A percentile compares a stretch with the other conserved stretches of the same genome.
Conservation (phyloP, 352 stramenopile species). For the Phytophthora ohioensis region DNA sequence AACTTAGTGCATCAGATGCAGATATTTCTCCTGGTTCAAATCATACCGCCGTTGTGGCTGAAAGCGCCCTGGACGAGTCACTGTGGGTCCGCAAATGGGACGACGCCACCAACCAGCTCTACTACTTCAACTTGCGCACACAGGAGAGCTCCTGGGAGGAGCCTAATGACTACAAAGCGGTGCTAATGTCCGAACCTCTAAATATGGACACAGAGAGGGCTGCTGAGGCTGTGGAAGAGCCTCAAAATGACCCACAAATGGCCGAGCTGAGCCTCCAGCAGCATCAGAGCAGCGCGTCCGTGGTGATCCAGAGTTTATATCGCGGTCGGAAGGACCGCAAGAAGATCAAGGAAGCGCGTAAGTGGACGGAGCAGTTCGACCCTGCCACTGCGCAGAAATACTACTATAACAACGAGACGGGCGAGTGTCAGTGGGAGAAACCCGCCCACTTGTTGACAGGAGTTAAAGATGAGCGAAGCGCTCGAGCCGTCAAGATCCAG, state of each 20-base stretch:
- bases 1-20: background rate
- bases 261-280: background rate
- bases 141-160: slow-evolving; percentile 44
- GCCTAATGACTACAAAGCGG: slow-evolving; percentile 34
- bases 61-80: slow-evolving; percentile 8
- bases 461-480: slow-evolving; percentile 43
- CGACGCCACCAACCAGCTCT: slow-evolving; percentile 33
- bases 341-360: slow-evolving; percentile 24
- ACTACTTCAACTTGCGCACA: slow-evolving; percentile 47
- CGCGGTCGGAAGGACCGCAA: slow-evolving; percentile 38
- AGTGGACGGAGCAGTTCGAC: slow-evolving; percentile 68
- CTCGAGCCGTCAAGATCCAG: slow-evolving; percentile 62
- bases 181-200: slow-evolving; percentile 33
- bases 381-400: slow-evolving; percentile 44
- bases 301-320: slow-evolving; percentile 52
- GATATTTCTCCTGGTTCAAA: background rate
- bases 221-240: slow-evolving; percentile 5
- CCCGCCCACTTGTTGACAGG: slow-evolving; percentile 45
- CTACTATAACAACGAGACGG: slow-evolving; percentile 60
- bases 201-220: slow-evolving; percentile 12
- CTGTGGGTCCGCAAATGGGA: slow-evolving; percentile 50
- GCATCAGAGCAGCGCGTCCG: slow-evolving; percentile 15
- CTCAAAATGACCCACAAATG: background rate
- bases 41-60: background rate
- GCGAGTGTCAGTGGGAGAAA: slow-evolving; percentile 53